Base-by-base conservation (phyloP, 352 stramenopile species). In the Globisporangium sylvaticum region DNA sequence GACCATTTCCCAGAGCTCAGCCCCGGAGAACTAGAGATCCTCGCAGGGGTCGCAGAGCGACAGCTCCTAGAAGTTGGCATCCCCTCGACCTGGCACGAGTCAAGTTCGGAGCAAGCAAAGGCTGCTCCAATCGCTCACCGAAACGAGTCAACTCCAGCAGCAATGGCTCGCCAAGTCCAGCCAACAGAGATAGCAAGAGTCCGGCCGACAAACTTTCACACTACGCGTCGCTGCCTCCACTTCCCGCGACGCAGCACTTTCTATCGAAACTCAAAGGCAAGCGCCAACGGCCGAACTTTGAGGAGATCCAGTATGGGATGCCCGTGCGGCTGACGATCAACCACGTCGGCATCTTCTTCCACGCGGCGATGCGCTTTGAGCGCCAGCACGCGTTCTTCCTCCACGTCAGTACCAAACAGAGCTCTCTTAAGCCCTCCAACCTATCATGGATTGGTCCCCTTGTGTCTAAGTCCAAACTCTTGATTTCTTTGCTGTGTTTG, bases 211-310 rank as follows among this genome's bases (percentile, higher is more conserved):
- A 50, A 29, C n/a, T 58, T 22, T 20, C 54, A 6, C 46, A 44
- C 5, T 72, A 72, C 25, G 10, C 67, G 6, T 61, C 67, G 8
- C 55, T 72, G 1, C 67, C 68, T 9, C 80, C 80, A 39, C 65
- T 91, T 10, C 80, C 83, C 34, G 83, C 79, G 7, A 91, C 80
- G 8, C 74, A 87, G 22, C 65, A 71, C 3, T 91, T 91, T 69
- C 62, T 88, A 15, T 74, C 79, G 2, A 88, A 79, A 25, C 66
- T 91, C 22, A 88, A 88, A 58, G 78, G 79, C 12, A 89, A 90
- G 54, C 73, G 75, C 12, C 70, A 56, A 20, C 73, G 78, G n/a
- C 71, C 74, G 31, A 76, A 29, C 18, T 76, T 79, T 32, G 67
- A 81, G n/a, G 70, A 85, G 62, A 71, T 89, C 10, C 59, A 76